phyloP scores from a whole-genome alignment of 176 grass and related monocot genomes.

The Themeda triandra region DNA sequence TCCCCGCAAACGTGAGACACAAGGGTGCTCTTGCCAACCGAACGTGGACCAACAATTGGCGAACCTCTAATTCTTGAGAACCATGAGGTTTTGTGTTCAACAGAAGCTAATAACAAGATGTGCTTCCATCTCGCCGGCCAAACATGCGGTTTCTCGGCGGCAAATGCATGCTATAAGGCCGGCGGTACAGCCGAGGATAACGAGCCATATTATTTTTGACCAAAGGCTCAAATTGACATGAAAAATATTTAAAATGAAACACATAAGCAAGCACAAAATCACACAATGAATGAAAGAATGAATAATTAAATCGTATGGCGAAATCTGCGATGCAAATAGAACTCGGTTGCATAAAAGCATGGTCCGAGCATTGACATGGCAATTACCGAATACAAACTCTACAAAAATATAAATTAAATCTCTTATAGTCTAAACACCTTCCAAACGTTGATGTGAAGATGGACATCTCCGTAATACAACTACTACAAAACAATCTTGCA shows the following conservation, averaged over 20 bases:
- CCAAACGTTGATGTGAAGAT: background rate
- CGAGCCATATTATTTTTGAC: background rate
- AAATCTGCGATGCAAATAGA: background rate
- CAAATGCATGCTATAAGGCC: too few relatives aligned
- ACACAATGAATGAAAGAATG: background rate
- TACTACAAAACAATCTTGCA: too few relatives aligned
- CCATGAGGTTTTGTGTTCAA: too few relatives aligned
- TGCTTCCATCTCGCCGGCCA: too few relatives aligned
- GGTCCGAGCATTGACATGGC: background rate
- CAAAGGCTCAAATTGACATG: background rate
- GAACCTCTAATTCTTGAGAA: too few relatives aligned
- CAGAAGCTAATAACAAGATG: too few relatives aligned
- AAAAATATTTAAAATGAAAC: background rate
- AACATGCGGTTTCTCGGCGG: too few relatives aligned
- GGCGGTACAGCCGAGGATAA: too few relatives aligned
- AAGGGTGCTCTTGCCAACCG: too few relatives aligned
- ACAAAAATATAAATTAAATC: background rate
- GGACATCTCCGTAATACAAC: too few relatives aligned
- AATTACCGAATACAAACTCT: background rate
- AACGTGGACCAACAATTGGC: too few relatives aligned
- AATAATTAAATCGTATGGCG: background rate
- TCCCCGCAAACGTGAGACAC: too few relatives aligned
- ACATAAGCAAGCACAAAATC: background rate
- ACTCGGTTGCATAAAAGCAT: background rate
- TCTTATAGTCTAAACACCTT: background rate